Evolutionary conservation across 208 protist species (phyloP).

Genomic region (Crithidia thermophila): DNA sequence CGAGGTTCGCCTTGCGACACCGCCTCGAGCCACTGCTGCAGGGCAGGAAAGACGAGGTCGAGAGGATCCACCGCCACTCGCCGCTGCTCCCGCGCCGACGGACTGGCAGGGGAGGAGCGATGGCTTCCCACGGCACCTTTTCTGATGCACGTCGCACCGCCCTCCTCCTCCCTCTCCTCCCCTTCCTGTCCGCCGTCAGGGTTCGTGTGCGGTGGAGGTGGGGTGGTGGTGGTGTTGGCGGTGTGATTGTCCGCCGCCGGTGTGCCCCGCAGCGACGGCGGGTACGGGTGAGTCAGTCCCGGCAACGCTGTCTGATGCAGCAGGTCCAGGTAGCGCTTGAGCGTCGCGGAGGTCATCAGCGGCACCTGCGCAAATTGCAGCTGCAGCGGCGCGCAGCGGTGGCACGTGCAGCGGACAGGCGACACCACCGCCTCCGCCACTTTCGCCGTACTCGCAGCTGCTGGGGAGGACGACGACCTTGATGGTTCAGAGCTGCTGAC

Average conservation of each 20-base stretch:
- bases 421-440: background rate
- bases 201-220: too few species aligned
- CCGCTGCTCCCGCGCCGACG: background rate
- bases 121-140: too few species aligned
- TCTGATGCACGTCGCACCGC: too few species aligned
- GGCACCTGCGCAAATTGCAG: constrained; percentile 39
- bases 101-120: too few species aligned
- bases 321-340: constrained; percentile 23
- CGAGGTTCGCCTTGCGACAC: background rate
- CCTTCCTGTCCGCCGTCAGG: too few species aligned
- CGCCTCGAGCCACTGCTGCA: constrained; percentile 19
- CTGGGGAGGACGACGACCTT: background rate
- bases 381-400: constrained; percentile 22
- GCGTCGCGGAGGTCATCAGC: constrained; percentile 15
- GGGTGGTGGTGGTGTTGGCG: background rate
- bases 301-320: constrained; percentile 30
- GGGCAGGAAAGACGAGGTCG: constrained; percentile 21
- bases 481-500: too few species aligned
- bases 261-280: background rate
- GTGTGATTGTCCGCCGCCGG: too few species aligned
- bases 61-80: background rate
- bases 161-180: too few species aligned
- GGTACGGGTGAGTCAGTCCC: constrained; percentile 5
- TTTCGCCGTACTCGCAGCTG: background rate
- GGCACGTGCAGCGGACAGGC: constrained; percentile 4